Conservation (phyloP, 495 filamentous ascomycete species). For the Platismatia glauca region DNA sequence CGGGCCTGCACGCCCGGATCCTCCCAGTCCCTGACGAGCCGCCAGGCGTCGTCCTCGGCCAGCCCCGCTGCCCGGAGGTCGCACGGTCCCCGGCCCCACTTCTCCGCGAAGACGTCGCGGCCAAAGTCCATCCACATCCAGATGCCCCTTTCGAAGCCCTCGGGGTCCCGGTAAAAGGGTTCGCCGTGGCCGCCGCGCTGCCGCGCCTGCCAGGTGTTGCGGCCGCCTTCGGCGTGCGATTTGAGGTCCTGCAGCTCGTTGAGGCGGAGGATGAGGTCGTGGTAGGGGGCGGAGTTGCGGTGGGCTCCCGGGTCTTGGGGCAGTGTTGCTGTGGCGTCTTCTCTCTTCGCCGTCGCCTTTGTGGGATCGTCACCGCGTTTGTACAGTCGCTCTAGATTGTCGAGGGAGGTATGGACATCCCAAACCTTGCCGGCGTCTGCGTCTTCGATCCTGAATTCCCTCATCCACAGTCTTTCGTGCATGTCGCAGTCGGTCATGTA, state of each 20-base stretch:
- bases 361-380: background rate
- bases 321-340: background rate
- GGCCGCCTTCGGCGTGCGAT: conserved; percentile 24
- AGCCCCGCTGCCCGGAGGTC: conserved; percentile 36
- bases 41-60: conserved; percentile 43
- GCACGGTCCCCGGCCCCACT: conserved; percentile 51
- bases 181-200: conserved; percentile 53
- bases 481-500: conserved; percentile 55
- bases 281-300: conserved; percentile 22
- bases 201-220: conserved; percentile 52
- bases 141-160: conserved; percentile 45
- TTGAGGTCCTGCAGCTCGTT: conserved; percentile 37
- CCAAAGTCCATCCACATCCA: conserved; percentile 46
- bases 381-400: conserved; percentile 21
- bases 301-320: background rate
- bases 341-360: background rate
- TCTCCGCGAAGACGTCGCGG: conserved; percentile 40
- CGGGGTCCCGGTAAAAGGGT: conserved; percentile 47
- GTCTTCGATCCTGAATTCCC: conserved; percentile 39
- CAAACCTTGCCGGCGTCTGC: conserved; percentile 41
- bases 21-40: conserved; percentile 18
- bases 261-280: conserved; percentile 29
- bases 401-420: conserved; percentile 36
- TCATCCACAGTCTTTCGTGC: conserved; percentile 44
- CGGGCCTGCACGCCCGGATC: conserved; percentile 16